phyloP scores from a whole-genome alignment of 2,329 filamentous ascomycete species.

The Colletotrichum nymphaeae region DNA sequence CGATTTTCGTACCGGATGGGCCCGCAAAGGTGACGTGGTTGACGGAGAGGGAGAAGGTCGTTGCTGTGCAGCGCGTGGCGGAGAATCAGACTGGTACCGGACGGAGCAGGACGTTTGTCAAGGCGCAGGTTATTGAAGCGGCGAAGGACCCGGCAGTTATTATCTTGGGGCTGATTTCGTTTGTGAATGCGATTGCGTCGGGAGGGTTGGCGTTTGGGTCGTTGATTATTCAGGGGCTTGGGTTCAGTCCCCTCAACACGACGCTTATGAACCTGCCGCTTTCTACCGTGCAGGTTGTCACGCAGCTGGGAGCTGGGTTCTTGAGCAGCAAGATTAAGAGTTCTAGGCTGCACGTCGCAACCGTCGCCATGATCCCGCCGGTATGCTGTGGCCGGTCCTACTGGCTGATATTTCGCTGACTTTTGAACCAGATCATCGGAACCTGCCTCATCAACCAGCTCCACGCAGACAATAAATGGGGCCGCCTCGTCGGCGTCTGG shows the following conservation, averaged over 20 bases:
- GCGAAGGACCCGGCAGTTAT: constrained; percentile 37
- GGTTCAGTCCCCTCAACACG: constrained; percentile 64
- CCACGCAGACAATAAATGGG: constrained; percentile 30
- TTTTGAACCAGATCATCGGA: constrained; percentile 13
- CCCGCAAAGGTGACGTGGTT: constrained; percentile 45
- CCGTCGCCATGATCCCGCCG: constrained; percentile 27
- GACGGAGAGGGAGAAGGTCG: constrained; percentile 42
- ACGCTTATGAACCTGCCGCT: constrained; percentile 67
- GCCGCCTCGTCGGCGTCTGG: constrained; percentile 29
- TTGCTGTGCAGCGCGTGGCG: constrained; percentile 42
- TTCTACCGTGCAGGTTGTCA: constrained; percentile 21
- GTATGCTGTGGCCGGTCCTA: neutral
- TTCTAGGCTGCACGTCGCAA: constrained; percentile 23
- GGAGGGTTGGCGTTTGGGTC: constrained; percentile 22
- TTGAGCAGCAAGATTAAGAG: constrained; percentile 23
- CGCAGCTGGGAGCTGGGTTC: constrained; percentile 24
- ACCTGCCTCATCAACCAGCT: constrained; percentile 31
- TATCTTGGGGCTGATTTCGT: constrained; percentile 38
- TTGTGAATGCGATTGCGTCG: constrained; percentile 31
- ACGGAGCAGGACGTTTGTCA: constrained; percentile 19
- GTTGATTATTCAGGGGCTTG: constrained; percentile 65
- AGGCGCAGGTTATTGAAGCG: constrained; percentile 38
- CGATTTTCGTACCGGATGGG: constrained; percentile 44
- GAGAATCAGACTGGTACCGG: constrained; percentile 43
- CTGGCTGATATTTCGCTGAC: neutral